Evolutionary conservation across 164 flowering plant species (phyloP).

Genomic region (Saururus chinensis): DNA sequence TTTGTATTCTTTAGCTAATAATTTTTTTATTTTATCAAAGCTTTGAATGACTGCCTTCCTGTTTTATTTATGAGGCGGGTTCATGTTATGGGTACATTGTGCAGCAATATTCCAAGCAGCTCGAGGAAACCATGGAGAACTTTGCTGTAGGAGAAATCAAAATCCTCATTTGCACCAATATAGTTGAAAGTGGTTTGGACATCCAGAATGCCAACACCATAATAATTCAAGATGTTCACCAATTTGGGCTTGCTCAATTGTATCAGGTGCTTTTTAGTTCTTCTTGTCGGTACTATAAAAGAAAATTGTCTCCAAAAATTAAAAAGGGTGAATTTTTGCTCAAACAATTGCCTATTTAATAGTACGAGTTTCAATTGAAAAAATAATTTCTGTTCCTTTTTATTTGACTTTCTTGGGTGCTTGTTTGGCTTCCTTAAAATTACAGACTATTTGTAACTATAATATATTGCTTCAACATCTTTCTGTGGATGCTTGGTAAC

Average conservation of each 20-base stretch:
- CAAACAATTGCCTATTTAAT: no score
- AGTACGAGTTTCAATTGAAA: no score
- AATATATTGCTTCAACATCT: no score
- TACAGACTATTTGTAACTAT: no score
- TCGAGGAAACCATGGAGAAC: conserved; percentile 89
- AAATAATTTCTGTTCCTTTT: no score
- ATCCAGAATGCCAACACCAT: conserved; percentile 98
- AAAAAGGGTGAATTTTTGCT: background rate
- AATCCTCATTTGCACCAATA: conserved; percentile 89
- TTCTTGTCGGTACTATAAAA: background rate
- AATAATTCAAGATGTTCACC: conserved; percentile 92
- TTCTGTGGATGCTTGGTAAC: background rate
- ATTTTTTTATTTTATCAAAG: background rate
- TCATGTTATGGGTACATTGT: background rate
- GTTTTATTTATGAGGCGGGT: no score
- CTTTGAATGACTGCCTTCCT: background rate
- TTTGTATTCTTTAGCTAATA: no score
- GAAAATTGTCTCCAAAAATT: background rate
- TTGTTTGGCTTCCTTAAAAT: no score
- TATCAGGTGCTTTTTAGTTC: conserved; percentile 53
- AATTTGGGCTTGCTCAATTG: conserved; percentile 90
- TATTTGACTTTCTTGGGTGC: no score
- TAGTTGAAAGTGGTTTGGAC: conserved; percentile 98
- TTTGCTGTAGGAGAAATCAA: conserved; percentile 68
- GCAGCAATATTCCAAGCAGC: conserved; percentile 95